phyloP scores from a whole-genome alignment of 2,329 filamentous ascomycete species.

The Pseudogymnoascus verrucosus region DNA sequence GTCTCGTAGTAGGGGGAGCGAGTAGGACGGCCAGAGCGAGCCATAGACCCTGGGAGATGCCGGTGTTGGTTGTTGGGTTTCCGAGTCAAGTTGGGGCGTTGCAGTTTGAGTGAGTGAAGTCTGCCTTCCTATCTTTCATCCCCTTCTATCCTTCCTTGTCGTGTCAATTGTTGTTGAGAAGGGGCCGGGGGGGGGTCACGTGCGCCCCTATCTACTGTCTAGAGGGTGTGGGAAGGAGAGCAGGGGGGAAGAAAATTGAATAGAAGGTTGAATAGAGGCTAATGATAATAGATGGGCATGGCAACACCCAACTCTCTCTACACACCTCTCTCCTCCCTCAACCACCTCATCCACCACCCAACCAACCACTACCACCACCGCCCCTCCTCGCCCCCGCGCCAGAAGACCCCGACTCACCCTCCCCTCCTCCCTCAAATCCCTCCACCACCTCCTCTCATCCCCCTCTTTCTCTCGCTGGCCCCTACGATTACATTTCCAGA shows the following conservation, averaged over 20 bases:
- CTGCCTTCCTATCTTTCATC: too few species aligned
- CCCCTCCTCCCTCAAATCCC: conserved; percentile 63
- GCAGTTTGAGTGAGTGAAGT: conserved; percentile 75
- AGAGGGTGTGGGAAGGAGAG: too few species aligned
- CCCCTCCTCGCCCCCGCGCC: conserved; percentile 38
- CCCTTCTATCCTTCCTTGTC: too few species aligned
- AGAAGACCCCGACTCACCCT: conserved; percentile 47
- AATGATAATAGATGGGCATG: conserved; percentile 67
- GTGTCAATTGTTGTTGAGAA: too few species aligned
- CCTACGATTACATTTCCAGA: conserved; percentile 71
- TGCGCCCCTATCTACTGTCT: background rate
- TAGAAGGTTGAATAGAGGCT: background rate
- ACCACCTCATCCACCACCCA: conserved; percentile 47
- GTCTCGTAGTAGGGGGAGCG: conserved; percentile 71
- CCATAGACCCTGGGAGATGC: conserved; percentile 86
- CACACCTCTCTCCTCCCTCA: conserved; percentile 62
- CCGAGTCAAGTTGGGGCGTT: conserved; percentile 78
- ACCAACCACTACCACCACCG: conserved; percentile 41
- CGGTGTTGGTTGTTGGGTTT: conserved; percentile 78
- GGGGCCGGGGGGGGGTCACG: conserved; percentile 10
- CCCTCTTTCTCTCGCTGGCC: conserved; percentile 80
- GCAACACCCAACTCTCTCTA: conserved; percentile 73
- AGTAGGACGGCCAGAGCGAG: conserved; percentile 59
- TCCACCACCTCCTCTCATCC: conserved; percentile 72
- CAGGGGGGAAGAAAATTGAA: too few species aligned